Evolutionary conservation across 2,329 filamentous ascomycete genomes (phyloP).

Genomic region (Aspergillus costaricaensis): DNA sequence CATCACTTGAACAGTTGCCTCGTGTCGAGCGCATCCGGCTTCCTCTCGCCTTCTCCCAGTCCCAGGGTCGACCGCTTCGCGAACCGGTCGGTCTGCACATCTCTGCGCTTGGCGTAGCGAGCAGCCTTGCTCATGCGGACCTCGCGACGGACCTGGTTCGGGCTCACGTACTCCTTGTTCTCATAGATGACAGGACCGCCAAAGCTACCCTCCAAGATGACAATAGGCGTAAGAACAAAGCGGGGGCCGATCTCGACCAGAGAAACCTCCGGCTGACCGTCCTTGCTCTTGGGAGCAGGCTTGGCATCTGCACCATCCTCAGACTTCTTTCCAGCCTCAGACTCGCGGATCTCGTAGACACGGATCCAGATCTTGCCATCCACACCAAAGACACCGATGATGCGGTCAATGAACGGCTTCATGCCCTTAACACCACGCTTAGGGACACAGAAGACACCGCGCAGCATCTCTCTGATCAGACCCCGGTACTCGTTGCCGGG

Average conservation of each 20-base stretch:
- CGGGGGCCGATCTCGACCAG: conserved; percentile 92
- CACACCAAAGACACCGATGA: conserved; percentile 87
- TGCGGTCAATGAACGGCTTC: conserved; percentile 94
- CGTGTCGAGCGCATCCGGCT: conserved; percentile 72
- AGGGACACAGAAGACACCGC: conserved; percentile 89
- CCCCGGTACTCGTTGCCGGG: conserved; percentile 47
- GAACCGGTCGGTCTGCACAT: conserved; percentile 70
- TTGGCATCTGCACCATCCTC: conserved; percentile 45
- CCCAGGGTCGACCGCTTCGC: conserved; percentile 77
- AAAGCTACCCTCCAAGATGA: conserved; percentile 93
- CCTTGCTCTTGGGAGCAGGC: conserved; percentile 47
- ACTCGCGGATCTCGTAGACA: conserved; percentile 89
- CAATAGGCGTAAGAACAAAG: conserved; percentile 89
- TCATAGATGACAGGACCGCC: conserved; percentile 97
- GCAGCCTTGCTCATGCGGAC: conserved; percentile 73
- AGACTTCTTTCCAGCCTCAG: conserved; percentile 62
- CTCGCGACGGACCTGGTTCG: conserved; percentile 89
- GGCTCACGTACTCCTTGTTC: conserved; percentile 95
- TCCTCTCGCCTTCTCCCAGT: conserved; percentile 62
- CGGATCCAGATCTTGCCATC: conserved; percentile 96
- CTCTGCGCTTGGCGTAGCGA: conserved; percentile 74
- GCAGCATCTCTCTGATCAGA: conserved; percentile 79
- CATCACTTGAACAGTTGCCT: conserved; percentile 68
- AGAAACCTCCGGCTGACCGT: conserved; percentile 70
- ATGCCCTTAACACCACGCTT: conserved; percentile 77